These are phyloP conservation scores for Boletellus ananiceps DNA, from an alignment of 768 basidiomycete species.

Conservation along the genomic window DNA sequence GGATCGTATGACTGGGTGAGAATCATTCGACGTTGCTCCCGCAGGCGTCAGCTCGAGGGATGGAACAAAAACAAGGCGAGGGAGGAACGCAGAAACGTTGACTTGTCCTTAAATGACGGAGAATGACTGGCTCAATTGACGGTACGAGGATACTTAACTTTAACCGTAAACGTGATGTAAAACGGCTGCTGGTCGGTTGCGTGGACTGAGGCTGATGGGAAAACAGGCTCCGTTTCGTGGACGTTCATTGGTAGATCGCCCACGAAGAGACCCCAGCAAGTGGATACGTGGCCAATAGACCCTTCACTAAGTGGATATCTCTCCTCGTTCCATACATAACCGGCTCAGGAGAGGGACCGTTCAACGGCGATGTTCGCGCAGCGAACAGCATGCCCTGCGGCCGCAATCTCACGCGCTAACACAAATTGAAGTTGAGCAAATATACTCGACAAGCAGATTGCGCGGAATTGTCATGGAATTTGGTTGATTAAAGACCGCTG, in stretches of 20 bases:
- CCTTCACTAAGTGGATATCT: constrained; percentile 4
- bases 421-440: constrained; percentile 6
- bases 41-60: constrained; percentile 10
- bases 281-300: constrained; percentile 23
- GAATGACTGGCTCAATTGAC: constrained; percentile 13
- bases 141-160: constrained; percentile 25
- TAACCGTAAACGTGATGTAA: constrained; percentile 32
- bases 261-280: too few species aligned
- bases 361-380: background rate
- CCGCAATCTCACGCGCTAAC: background rate
- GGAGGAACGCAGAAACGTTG: constrained; percentile 10
- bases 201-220: constrained; percentile 24
- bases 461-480: too few species aligned
- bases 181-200: constrained; percentile 29
- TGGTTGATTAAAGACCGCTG: too few species aligned
- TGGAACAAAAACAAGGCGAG: constrained; percentile 5
- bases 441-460: background rate
- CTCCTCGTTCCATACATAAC: constrained; percentile 4
- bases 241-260: constrained; percentile 23
- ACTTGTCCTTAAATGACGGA: constrained; percentile 30
- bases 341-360: background rate
- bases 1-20: constrained; percentile 19
- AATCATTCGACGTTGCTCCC: constrained; percentile 22
- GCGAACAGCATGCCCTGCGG: background rate
- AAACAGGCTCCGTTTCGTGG: constrained; percentile 9